Conservation (phyloP, 306 rosid genomes). For the Sophora flavescens region DNA sequence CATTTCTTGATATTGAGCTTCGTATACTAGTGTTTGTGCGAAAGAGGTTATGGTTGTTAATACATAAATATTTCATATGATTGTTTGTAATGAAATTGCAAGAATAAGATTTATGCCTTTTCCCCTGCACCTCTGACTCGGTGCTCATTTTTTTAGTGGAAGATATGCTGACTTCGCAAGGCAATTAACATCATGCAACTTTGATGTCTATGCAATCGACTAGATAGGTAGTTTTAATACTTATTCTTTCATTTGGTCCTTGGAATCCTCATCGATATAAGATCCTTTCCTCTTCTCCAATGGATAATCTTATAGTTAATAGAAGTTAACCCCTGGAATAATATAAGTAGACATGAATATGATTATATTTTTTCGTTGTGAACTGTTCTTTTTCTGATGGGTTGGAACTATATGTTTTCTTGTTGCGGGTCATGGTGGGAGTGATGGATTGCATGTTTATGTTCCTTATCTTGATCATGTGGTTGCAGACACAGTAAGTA, state of each 20-base stretch:
- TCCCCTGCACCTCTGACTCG: conserved; percentile 20
- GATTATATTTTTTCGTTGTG: neutral
- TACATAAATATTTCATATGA: conserved; percentile 5
- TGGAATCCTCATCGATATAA: neutral
- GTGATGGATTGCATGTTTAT: conserved; percentile 98
- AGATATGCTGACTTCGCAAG: conserved; percentile 88
- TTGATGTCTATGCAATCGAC: conserved; percentile 98
- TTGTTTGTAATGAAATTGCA: conserved; percentile 23
- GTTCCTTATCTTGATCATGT: conserved; percentile 98
- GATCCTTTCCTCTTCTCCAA: neutral
- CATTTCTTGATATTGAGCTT: too few relatives aligned
- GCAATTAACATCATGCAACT: too few relatives aligned
- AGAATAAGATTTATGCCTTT: neutral
- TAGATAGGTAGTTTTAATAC: conserved; percentile 76
- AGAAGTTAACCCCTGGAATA: neutral
- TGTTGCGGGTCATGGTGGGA: conserved; percentile 94
- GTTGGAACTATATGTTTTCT: conserved; percentile 28
- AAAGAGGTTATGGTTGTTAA: neutral
- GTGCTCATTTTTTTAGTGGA: conserved; percentile 76
- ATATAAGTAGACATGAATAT: neutral
- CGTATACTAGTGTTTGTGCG: too few relatives aligned
- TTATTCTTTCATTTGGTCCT: conserved; percentile 8
- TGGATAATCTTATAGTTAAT: neutral
- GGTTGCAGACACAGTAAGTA: conserved; percentile 92
- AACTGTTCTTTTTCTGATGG: neutral